These are phyloP conservation scores for Leccinum fallax DNA, from an alignment of 1,284 basidiomycete genomes.

Conservation along the genomic window DNA sequence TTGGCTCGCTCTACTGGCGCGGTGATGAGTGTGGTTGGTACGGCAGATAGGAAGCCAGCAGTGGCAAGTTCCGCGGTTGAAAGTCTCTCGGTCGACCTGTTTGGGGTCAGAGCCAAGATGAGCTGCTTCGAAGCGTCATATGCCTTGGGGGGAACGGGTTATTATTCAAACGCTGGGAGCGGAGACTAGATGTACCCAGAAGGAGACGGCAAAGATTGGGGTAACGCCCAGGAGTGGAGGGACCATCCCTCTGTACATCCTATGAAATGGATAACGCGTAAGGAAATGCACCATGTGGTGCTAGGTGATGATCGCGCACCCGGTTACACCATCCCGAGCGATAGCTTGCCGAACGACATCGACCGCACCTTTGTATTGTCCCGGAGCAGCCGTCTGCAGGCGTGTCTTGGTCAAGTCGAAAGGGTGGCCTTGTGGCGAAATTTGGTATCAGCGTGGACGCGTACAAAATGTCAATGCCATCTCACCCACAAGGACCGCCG, in stretches of 20 bases:
- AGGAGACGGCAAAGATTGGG: conserved; percentile 97
- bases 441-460: conserved; percentile 7
- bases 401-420: conserved; percentile 97
- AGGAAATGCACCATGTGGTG: conserved; percentile 5
- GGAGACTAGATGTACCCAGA: conserved; percentile 70
- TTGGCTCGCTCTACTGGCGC: conserved; percentile 98
- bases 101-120: conserved; percentile 73
- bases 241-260: conserved; percentile 95
- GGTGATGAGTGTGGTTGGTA: conserved; percentile 91
- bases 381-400: conserved; percentile 90
- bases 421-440: conserved; percentile 74
- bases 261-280: conserved; percentile 34
- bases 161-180: conserved; percentile 1
- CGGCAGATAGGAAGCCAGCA: conserved; percentile 93
- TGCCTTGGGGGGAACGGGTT: conserved; percentile 54
- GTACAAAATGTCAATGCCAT: too few species aligned
- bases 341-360: conserved; percentile 94
- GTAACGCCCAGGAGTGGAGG: conserved; percentile 97
- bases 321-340: conserved; percentile 85
- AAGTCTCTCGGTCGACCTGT: conserved; percentile 65
- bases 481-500: conserved; percentile 22
- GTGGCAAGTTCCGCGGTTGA: conserved; percentile 85
- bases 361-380: conserved; percentile 89
- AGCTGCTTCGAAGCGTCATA: conserved; percentile 94
- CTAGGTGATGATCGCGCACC: conserved; percentile 52